These are phyloP conservation scores for Starmerella geochares DNA, from an alignment of 805 yeast genomes.

Conservation along the genomic window DNA sequence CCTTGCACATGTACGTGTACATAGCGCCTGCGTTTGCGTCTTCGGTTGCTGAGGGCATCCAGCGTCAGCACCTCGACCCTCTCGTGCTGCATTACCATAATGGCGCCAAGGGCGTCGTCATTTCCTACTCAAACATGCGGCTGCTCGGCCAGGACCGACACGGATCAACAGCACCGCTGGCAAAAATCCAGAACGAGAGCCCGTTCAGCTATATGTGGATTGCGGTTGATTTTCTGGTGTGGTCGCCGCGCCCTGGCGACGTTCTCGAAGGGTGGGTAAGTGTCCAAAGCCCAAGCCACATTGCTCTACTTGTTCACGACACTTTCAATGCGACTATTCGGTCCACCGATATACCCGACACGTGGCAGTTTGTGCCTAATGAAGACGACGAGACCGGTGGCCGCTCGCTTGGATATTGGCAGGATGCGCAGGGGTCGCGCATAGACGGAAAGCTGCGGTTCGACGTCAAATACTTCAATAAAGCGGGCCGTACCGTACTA, in stretches of 20 bases:
- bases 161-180: slow-evolving; percentile 39
- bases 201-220: slow-evolving; percentile 90
- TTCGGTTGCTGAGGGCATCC: slow-evolving; percentile 67
- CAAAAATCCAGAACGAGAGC: slow-evolving; percentile 62
- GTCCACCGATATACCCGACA: slow-evolving; percentile 70
- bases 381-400: slow-evolving; percentile 39
- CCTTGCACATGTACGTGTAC: slow-evolving; percentile 62
- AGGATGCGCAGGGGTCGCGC: slow-evolving; percentile 58
- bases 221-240: slow-evolving; percentile 66
- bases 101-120: slow-evolving; percentile 68
- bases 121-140: slow-evolving; percentile 62
- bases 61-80: slow-evolving; percentile 81
- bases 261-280: slow-evolving; percentile 74
- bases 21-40: slow-evolving; percentile 72
- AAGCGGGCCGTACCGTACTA: slow-evolving; percentile 69
- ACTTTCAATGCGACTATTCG: slow-evolving; percentile 90
- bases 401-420: slow-evolving; percentile 77
- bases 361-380: slow-evolving; percentile 75
- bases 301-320: slow-evolving; percentile 82
- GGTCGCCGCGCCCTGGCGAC: slow-evolving; percentile 90
- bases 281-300: slow-evolving; percentile 90
- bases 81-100: slow-evolving; percentile 72
- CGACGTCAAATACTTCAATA: slow-evolving; percentile 50
- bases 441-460: slow-evolving; percentile 77
- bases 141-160: slow-evolving; percentile 37